These are phyloP conservation scores for Suillus plorans DNA, from an alignment of 768 basidiomycete genomes.

Conservation along the genomic window DNA sequence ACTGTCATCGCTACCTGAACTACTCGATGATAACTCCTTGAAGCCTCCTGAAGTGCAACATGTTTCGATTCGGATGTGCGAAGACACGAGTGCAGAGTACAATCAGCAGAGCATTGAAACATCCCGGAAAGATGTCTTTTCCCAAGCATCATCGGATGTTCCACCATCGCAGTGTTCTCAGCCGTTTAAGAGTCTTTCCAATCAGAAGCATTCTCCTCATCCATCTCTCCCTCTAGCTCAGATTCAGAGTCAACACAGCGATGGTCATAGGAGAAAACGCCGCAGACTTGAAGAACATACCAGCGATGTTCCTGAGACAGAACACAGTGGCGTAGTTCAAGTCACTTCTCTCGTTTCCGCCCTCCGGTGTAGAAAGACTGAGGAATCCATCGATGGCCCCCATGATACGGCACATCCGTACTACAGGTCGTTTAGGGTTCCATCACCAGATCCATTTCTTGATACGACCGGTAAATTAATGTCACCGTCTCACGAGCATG, in stretches of 20 bases:
- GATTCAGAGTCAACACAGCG: constrained; percentile 4
- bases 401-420: too few species aligned
- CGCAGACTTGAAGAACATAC: not conserved
- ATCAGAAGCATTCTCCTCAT: constrained; percentile 7
- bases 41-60: not conserved
- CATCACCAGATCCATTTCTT: not conserved
- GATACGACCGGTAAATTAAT: not conserved
- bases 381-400: not conserved
- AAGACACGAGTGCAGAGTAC: not conserved
- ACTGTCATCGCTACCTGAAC: not conserved
- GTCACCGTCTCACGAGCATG: not conserved
- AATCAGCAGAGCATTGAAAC: not conserved
- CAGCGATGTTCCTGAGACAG: not conserved
- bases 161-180: constrained; percentile 4
- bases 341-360: not conserved
- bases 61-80: not conserved
- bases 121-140: not conserved
- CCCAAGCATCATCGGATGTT: not conserved
- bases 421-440: not conserved
- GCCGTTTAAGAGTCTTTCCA: constrained; percentile 20
- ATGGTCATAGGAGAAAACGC: not conserved
- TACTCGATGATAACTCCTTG: not conserved
- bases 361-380: not conserved
- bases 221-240: not conserved
- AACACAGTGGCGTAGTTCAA: not conserved